phyloP scores from a whole-genome alignment of 768 basidiomycete species.

The Suillus occidentalis region DNA sequence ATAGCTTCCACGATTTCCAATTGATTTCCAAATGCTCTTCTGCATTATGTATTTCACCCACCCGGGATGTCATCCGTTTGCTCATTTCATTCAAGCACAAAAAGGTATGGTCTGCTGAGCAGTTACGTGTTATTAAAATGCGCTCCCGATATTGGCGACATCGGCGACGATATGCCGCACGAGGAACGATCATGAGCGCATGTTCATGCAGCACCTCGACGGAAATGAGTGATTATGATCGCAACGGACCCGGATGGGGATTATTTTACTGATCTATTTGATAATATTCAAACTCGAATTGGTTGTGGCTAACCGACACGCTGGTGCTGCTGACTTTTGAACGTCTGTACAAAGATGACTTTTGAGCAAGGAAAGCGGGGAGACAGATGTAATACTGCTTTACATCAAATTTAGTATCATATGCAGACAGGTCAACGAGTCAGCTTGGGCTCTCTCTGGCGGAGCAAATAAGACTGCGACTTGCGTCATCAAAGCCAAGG shows the following conservation, averaged over 20 bases:
- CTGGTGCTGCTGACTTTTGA: neutral
- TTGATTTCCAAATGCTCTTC: neutral
- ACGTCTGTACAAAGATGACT: neutral
- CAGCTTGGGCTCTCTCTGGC: neutral
- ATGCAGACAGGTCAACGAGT: neutral
- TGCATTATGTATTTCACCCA: neutral
- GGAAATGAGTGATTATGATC: constrained; percentile 1
- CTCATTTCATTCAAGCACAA: neutral
- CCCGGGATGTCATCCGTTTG: neutral
- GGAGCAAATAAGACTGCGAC: neutral
- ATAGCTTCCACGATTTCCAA: neutral
- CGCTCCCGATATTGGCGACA: neutral
- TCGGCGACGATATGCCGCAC: neutral
- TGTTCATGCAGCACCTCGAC: neutral
- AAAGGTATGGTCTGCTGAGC: neutral
- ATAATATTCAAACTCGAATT: neutral
- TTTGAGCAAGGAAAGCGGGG: neutral
- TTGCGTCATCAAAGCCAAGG: neutral
- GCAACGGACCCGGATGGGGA: neutral
- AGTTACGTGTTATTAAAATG: constrained; percentile 1
- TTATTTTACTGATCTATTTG: neutral
- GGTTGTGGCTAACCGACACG: neutral
- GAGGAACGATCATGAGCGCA: neutral
- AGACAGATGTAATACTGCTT: neutral
- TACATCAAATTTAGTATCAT: neutral